phyloP scores from a whole-genome alignment of 2,329 filamentous ascomycete species.

The Nannizziopsis barbatae region DNA sequence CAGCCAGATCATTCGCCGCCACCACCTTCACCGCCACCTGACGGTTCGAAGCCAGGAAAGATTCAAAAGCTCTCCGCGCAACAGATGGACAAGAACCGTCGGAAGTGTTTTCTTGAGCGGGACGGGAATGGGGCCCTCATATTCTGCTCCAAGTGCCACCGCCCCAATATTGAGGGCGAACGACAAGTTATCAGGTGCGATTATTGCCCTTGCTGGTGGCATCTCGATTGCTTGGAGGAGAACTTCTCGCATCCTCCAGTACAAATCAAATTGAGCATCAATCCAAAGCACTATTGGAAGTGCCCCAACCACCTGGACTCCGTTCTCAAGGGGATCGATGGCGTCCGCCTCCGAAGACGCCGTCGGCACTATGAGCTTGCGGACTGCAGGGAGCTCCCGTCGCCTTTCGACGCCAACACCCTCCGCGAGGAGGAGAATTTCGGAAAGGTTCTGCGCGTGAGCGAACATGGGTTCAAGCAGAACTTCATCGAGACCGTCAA shows the following conservation, averaged over 20 bases:
- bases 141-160: constrained; percentile 65
- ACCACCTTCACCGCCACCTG: too few species aligned
- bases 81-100: constrained; percentile 38
- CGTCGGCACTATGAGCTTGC: constrained; percentile 46
- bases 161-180: constrained; percentile 45
- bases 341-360: constrained; percentile 15
- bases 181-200: constrained; percentile 72
- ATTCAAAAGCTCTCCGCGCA: constrained; percentile 1
- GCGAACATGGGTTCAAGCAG: constrained; percentile 53
- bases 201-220: constrained; percentile 71
- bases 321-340: constrained; percentile 42
- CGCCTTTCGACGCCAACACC: constrained; percentile 42
- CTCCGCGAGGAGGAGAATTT: constrained; percentile 45
- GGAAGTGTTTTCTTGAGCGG: constrained; percentile 25
- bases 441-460: constrained; percentile 54
- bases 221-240: constrained; percentile 82
- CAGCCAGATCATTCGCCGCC: constrained; percentile 12
- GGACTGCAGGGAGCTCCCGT: constrained; percentile 54
- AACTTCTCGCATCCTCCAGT: constrained; percentile 69
- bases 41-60: too few species aligned
- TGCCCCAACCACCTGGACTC: constrained; percentile 82
- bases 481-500: constrained; percentile 60
- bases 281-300: constrained; percentile 62
- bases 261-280: constrained; percentile 35
- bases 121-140: constrained; percentile 64